Evolutionary conservation across 2,329 filamentous ascomycete genomes (phyloP).

Genomic region (Trichophyton verrucosum): DNA sequence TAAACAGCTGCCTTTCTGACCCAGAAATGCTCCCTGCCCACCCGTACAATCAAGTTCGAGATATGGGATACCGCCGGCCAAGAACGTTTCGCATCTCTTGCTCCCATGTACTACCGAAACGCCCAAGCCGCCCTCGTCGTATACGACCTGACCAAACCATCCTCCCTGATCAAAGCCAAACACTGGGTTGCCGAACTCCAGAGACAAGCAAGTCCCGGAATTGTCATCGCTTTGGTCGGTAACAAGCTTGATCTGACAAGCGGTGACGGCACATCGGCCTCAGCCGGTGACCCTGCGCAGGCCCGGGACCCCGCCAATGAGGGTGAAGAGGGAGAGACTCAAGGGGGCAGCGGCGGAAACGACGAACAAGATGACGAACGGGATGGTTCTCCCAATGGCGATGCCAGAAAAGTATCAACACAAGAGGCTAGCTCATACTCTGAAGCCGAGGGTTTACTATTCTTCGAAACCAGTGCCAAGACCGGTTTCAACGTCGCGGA

Average conservation of each 20-base stretch:
- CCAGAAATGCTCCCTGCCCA: conserved; percentile 94
- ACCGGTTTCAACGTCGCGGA: conserved; percentile 87
- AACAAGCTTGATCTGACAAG: conserved; percentile 96
- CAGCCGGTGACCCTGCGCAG: conserved; percentile 40
- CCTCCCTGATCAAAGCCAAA: conserved; percentile 96
- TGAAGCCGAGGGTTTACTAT: conserved; percentile 83
- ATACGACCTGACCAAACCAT: conserved; percentile 86
- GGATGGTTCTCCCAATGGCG: conserved; percentile 46
- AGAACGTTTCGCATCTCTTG: conserved; percentile 96
- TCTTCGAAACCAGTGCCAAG: conserved; percentile 98
- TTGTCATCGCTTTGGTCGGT: conserved; percentile 93
- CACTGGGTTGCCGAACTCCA: conserved; percentile 98
- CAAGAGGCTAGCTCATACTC: conserved; percentile 86
- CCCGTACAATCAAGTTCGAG: conserved; percentile 72
- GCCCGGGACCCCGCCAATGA: conserved; percentile 59
- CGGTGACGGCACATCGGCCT: conserved; percentile 43
- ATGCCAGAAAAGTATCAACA: conserved; percentile 79
- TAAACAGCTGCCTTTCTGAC: conserved; percentile 81
- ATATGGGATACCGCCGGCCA: conserved; percentile 99
- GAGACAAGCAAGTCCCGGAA: conserved; percentile 98
- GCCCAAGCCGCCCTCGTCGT: conserved; percentile 98
- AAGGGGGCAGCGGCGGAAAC: conserved; percentile 21
- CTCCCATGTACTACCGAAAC: conserved; percentile 99
- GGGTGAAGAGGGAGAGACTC: conserved; percentile 22
- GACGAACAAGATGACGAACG: conserved; percentile 33